phyloP scores from a whole-genome alignment of 1,139 yeast genomes.

The Magnusiomyces ingens region DNA sequence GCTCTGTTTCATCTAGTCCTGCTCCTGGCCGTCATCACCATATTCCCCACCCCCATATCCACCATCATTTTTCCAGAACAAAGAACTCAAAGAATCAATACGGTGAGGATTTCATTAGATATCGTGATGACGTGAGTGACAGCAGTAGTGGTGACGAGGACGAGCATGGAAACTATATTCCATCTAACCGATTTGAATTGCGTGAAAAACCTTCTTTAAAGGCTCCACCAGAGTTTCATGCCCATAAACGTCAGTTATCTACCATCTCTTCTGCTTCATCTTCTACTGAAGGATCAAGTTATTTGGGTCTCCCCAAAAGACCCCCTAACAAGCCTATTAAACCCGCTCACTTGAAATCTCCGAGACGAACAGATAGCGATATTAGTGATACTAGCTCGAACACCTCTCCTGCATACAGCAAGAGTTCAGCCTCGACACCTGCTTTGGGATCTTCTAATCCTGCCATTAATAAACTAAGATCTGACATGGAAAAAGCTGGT shows the following conservation, averaged over 20 bases:
- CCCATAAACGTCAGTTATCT: slow-evolving; percentile 23
- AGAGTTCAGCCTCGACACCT: slow-evolving; percentile 3
- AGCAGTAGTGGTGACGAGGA: slow-evolving; percentile 8
- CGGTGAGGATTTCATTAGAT: not conserved
- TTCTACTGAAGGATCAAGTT: slow-evolving; percentile 7
- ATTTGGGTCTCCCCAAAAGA: slow-evolving; percentile 1
- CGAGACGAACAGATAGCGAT: slow-evolving; percentile 14
- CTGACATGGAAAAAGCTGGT: slow-evolving; percentile 1
- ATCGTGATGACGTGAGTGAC: slow-evolving; percentile 14
- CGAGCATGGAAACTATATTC: not conserved
- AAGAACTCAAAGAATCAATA: too few species aligned
- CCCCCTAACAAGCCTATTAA: slow-evolving; percentile 52
- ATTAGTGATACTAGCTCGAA: not conserved
- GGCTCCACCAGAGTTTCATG: slow-evolving; percentile 11
- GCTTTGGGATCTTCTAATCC: slow-evolving; percentile 2
- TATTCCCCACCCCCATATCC: too few species aligned
- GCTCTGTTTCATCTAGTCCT: too few species aligned
- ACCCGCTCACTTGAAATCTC: slow-evolving; percentile 46
- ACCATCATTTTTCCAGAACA: too few species aligned
- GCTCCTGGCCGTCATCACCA: too few species aligned
- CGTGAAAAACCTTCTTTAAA: not conserved
- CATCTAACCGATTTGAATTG: too few species aligned
- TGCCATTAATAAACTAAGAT: not conserved
- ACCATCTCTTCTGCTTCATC: slow-evolving; percentile 23
- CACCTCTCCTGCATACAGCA: not conserved